Evolutionary conservation across 768 basidiomycete genomes (phyloP).

Genomic region (Butyriboletus loyo): DNA sequence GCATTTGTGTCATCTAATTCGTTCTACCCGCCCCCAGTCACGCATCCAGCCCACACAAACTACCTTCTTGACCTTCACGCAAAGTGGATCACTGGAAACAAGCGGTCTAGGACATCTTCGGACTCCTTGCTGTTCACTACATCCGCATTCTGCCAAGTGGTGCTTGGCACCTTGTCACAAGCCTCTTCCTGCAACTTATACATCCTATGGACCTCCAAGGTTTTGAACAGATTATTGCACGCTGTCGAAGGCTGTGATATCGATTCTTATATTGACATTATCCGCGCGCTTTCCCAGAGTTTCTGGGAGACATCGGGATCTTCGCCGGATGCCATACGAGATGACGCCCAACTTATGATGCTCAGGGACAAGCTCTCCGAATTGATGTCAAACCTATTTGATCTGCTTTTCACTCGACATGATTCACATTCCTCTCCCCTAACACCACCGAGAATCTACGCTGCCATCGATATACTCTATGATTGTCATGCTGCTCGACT

Average conservation of each 20-base stretch:
- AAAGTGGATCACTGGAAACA: slow-evolving; percentile 34
- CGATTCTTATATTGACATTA: slow-evolving; percentile 31
- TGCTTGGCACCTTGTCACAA: slow-evolving; percentile 12
- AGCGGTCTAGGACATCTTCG: neutral
- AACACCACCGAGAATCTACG: slow-evolving; percentile 6
- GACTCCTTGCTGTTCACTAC: slow-evolving; percentile 22
- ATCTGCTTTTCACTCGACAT: slow-evolving; percentile 14
- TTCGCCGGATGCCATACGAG: neutral
- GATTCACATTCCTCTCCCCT: neutral
- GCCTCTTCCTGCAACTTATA: slow-evolving; percentile 32
- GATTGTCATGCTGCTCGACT: slow-evolving; percentile 19
- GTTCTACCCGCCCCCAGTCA: slow-evolving; percentile 30
- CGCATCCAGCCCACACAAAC: slow-evolving; percentile 43
- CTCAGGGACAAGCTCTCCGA: slow-evolving; percentile 23
- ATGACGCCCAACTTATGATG: neutral
- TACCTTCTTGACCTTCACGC: slow-evolving; percentile 46
- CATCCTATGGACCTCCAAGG: slow-evolving; percentile 44
- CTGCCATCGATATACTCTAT: slow-evolving; percentile 26
- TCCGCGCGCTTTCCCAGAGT: slow-evolving; percentile 26
- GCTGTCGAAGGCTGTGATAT: slow-evolving; percentile 31
- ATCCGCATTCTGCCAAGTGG: slow-evolving; percentile 25
- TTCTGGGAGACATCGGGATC: slow-evolving; percentile 7
- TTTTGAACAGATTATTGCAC: slow-evolving; percentile 36
- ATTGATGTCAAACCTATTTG: slow-evolving; percentile 23
- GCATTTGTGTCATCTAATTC: slow-evolving; percentile 32